phyloP scores from a whole-genome alignment of 768 basidiomycete genomes.

The Trametes gibbosa region DNA sequence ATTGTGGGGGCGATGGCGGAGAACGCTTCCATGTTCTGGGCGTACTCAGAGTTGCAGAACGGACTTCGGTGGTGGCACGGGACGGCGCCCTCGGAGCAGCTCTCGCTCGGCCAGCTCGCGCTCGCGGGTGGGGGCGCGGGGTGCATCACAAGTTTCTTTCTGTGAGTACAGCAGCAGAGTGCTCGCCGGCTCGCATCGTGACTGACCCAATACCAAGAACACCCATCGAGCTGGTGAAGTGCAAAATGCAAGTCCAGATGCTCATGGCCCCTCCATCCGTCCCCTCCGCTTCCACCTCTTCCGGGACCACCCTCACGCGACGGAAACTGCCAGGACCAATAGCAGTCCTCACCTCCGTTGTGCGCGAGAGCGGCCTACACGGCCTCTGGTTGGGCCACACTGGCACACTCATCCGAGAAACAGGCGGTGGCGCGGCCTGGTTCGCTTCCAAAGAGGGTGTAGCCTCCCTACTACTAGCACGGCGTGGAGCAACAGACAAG shows the following conservation, averaged over 20 bases:
- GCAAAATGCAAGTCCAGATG: constrained; percentile 97
- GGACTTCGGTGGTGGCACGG: constrained; percentile 46
- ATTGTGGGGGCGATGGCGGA: constrained; percentile 91
- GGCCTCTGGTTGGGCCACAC: constrained; percentile 98
- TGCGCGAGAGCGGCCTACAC: constrained; percentile 66
- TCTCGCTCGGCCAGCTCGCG: constrained; percentile 67
- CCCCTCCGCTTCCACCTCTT: constrained; percentile 14
- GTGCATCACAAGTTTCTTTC: constrained; percentile 76
- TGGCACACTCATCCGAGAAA: constrained; percentile 90
- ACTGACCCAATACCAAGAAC: constrained; percentile 49
- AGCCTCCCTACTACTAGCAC: constrained; percentile 55
- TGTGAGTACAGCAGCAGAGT: constrained; percentile 48
- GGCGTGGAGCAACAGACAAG: constrained; percentile 37
- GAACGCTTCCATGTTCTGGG: constrained; percentile 84
- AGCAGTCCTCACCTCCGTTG: constrained; percentile 57
- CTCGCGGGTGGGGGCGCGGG: constrained; percentile 89
- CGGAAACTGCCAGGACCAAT: constrained; percentile 68
- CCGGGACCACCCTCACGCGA: constrained; percentile 10
- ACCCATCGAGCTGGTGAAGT: constrained; percentile 93
- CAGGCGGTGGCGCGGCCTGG: constrained; percentile 89
- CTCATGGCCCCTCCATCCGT: constrained; percentile 41
- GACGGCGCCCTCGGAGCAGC: constrained; percentile 35
- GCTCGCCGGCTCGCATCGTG: not conserved
- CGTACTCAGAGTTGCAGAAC: constrained; percentile 76
- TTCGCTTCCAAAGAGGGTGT: constrained; percentile 85